Evolutionary conservation across 2,329 filamentous ascomycete genomes (phyloP).

Genomic region (Neofusicoccum kwambonambiense): DNA sequence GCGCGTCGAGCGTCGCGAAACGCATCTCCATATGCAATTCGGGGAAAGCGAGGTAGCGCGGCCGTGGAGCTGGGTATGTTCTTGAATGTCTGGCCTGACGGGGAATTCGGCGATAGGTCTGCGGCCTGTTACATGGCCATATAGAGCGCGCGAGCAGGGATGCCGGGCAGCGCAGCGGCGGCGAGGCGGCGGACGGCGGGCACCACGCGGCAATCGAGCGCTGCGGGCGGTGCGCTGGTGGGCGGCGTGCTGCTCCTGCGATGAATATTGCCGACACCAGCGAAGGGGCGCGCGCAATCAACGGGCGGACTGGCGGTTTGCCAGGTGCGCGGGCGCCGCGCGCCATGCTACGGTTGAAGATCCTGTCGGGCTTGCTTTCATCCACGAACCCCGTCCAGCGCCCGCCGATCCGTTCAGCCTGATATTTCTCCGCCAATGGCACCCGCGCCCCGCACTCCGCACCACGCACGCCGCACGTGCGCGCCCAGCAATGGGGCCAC

Average conservation of each 20-base stretch:
- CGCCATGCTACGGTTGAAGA: constrained; percentile 16
- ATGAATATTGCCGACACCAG: constrained; percentile 11
- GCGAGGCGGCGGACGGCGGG: constrained; percentile 1
- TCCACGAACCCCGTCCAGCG: constrained; percentile 13
- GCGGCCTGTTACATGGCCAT: constrained; percentile 16
- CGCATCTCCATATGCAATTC: constrained; percentile 16
- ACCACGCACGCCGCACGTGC: neutral
- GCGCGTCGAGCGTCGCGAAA: constrained; percentile 12
- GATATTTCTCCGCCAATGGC: constrained; percentile 18
- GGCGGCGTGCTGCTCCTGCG: neutral
- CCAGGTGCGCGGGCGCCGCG: neutral
- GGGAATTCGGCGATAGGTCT: constrained; percentile 15
- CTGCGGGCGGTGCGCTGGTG: neutral
- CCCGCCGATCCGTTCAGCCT: constrained; percentile 12
- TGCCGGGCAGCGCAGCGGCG: constrained; percentile 11
- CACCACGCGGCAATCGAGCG: constrained; percentile 1
- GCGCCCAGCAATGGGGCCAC: neutral
- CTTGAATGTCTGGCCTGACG: constrained; percentile 17
- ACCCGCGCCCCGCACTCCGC: constrained; percentile 10
- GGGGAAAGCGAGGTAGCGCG: constrained; percentile 11
- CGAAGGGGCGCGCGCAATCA: constrained; percentile 9
- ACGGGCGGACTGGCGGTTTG: constrained; percentile 10
- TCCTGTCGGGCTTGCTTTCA: constrained; percentile 15
- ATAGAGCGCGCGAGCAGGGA: constrained; percentile 17
- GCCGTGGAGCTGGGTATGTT: constrained; percentile 15